Percentiles rank a stretch among this genome's conserved stretches.
Conservation (phyloP, 352 stramenopile species). For the Pythium monospermum region DNA sequence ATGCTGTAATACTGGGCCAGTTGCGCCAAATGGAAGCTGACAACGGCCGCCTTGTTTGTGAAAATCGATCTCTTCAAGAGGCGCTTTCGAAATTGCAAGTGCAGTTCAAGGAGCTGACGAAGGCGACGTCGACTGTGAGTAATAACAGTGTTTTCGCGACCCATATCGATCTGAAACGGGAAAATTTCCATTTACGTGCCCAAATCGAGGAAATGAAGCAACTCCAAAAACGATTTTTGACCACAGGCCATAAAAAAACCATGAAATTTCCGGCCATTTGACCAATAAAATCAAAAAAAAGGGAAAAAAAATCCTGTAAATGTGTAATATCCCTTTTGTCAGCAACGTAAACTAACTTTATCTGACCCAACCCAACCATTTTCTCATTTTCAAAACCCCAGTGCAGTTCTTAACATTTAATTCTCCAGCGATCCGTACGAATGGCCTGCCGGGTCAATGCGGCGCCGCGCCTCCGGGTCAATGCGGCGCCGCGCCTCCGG, state of each 20-base stretch:
- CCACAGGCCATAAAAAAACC: conserved; percentile 68
- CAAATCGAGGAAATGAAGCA: conserved; percentile 73
- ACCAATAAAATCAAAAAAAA: conserved; percentile 9
- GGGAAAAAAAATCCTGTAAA: too few species aligned
- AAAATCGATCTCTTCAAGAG: conserved; percentile 30
- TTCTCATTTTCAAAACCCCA: too few species aligned
- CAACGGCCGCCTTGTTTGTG: conserved; percentile 22
- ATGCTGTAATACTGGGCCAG: neutral
- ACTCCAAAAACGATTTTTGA: conserved; percentile 59
- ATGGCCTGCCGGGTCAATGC: conserved; percentile 71
- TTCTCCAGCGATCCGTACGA: conserved; percentile 78
- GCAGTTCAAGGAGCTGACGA: conserved; percentile 27
- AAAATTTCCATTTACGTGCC: conserved; percentile 57
- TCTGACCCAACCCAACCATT: too few species aligned
- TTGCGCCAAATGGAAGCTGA: conserved; percentile 16
- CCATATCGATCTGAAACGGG: conserved; percentile 72
- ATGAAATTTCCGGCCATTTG: conserved; percentile 59
- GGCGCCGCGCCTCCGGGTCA: conserved; percentile 49
- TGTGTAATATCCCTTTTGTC: too few species aligned
- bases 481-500: conserved; percentile 54
- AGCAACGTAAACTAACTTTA: too few species aligned
- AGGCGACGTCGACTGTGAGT: neutral
- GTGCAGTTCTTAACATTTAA: conserved; percentile 22
- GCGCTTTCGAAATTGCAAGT: conserved; percentile 33
- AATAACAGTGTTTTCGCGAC: conserved; percentile 45